Percentiles rank a stretch among this genome's conserved stretches.
Evolutionary conservation across 2,329 filamentous ascomycete genomes (phyloP).

Genomic region (Fusarium tricinctum): DNA sequence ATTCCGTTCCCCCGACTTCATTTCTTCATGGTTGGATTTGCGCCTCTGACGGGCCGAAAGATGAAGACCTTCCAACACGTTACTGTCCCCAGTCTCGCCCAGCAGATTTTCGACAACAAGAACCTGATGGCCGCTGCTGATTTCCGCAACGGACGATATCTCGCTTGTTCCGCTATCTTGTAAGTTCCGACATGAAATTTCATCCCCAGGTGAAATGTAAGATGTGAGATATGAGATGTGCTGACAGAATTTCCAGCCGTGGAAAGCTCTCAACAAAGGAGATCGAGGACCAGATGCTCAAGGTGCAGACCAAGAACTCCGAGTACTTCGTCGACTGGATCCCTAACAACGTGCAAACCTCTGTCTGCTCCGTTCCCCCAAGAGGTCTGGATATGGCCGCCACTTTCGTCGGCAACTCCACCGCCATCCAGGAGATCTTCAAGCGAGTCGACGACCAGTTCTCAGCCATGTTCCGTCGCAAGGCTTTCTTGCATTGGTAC

Average conservation of each 20-base stretch:
- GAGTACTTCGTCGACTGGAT: slow-evolving; percentile 99
- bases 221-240: background rate
- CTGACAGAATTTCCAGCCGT: slow-evolving; percentile 70
- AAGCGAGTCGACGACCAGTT: slow-evolving; percentile 99
- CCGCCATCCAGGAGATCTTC: slow-evolving; percentile 99
- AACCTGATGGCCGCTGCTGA: slow-evolving; percentile 99
- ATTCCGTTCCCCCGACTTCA: slow-evolving; percentile 99
- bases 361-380: slow-evolving; percentile 97
- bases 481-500: slow-evolving; percentile 99
- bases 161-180: slow-evolving; percentile 99
- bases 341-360: slow-evolving; percentile 99
- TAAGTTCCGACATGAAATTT: slow-evolving; percentile 60
- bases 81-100: slow-evolving; percentile 96
- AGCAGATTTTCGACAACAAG: slow-evolving; percentile 99
- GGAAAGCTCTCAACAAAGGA: slow-evolving; percentile 99
- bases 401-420: slow-evolving; percentile 99
- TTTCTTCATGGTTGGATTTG: slow-evolving; percentile 99
- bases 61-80: slow-evolving; percentile 97
- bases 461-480: slow-evolving; percentile 99
- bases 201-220: too few relatives aligned
- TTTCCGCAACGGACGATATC: slow-evolving; percentile 99
- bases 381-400: slow-evolving; percentile 99
- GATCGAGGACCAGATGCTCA: slow-evolving; percentile 99
- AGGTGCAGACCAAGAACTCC: slow-evolving; percentile 99
- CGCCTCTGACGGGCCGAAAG: slow-evolving; percentile 87